Evolutionary conservation across 352 stramenopile genomes (phyloP).

Genomic region (Phytophthora quininea): DNA sequence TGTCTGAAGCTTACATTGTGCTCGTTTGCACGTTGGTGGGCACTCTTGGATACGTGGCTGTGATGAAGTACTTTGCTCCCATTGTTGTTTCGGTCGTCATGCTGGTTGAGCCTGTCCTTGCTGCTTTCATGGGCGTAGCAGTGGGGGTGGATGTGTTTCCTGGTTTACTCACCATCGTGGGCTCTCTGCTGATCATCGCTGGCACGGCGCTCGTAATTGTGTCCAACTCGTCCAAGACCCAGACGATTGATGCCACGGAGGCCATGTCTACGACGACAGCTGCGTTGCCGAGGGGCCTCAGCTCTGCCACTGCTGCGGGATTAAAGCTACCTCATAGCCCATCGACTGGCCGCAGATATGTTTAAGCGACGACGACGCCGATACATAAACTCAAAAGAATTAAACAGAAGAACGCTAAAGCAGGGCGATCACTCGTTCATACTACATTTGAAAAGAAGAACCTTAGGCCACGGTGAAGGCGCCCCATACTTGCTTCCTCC

Average conservation of each 20-base stretch:
- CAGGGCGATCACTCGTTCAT: neutral
- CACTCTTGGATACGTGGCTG: constrained; percentile 85
- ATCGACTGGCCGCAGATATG: constrained; percentile 29
- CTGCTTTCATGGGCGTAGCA: constrained; percentile 73
- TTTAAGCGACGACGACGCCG: constrained; percentile 9
- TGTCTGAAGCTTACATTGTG: constrained; percentile 84
- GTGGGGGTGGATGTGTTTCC: constrained; percentile 81
- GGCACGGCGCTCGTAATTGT: constrained; percentile 77
- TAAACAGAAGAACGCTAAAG: no score
- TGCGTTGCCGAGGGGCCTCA: constrained; percentile 47
- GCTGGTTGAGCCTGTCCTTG: constrained; percentile 87
- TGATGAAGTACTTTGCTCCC: constrained; percentile 93
- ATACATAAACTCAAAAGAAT: no score
- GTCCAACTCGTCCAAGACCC: constrained; percentile 74
- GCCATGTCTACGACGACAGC: constrained; percentile 65
- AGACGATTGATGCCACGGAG: constrained; percentile 85
- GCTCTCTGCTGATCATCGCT: constrained; percentile 69
- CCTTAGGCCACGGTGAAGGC: neutral
- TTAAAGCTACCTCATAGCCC: constrained; percentile 29
- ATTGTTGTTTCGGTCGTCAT: constrained; percentile 91
- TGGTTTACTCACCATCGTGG: constrained; percentile 66
- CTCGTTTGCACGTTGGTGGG: constrained; percentile 87
- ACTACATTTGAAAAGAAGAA: neutral
- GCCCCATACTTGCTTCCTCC: neutral
- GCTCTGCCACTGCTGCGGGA: constrained; percentile 26